Evolutionary conservation across 805 yeast species (phyloP), one percentile per base, ranked within the genome.

Genomic region (Lachancea meyersii): DNA sequence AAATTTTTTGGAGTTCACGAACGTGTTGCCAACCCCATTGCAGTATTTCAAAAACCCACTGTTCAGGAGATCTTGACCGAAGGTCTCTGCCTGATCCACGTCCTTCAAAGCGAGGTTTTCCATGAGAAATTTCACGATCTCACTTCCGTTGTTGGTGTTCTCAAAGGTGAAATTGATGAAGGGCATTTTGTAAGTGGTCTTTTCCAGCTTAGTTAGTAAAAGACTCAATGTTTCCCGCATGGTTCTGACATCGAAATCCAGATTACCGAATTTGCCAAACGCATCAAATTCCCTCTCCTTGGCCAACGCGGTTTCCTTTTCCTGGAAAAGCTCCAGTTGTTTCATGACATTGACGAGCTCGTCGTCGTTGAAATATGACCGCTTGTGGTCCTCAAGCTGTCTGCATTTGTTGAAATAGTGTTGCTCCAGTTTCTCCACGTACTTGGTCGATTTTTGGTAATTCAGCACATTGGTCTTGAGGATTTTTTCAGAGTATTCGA

Each of bases 341-440:
- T 49, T 42, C 53, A 58, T 52, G 10, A 63, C 60, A 7, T 45
- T 35, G 2, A 26, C 30, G 14, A 58, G 43, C 28, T 51, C 53
- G 4, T 51, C 59, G 1, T 55, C 57, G n/a, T 52, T 54, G 39
- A 53, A 48, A 8, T 54, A 46, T 6, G 51, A 34, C 38, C 53
- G 50, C 38, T 52, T 63, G 43, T 77, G 72, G 43, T 82, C 86
- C 58, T 86, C 95, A 41, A 83, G 68, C 46, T 77, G 65, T 40
- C 94, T 68, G 60, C 93, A 85, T 57, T 81, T 82, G 62, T 80
- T 83, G 70, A 82, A 85, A 60, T 86, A 86, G 44, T 73, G 74
- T 60, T 76, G 79, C 58, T 79, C 86, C 34, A 70, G 54, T 48
- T 75, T 69, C 49, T 72, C 70, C 40, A 80, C 77, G 27, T 63